Evolutionary conservation across 352 stramenopile species (phyloP).

Genomic region (Phytophthora macrochlamydospora): DNA sequence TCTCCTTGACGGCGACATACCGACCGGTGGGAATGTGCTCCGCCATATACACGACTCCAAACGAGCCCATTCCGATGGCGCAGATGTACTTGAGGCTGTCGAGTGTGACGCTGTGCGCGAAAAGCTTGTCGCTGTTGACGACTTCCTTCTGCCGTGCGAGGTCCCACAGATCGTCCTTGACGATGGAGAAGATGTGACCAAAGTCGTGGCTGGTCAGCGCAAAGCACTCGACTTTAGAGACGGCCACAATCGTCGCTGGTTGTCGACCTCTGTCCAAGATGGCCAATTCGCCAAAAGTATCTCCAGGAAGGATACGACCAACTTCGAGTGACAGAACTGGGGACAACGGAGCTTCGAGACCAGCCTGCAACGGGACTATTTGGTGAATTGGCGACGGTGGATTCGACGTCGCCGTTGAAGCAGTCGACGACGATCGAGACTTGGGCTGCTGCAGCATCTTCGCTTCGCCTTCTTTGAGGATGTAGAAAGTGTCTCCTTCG

Average conservation of each 20-base stretch:
- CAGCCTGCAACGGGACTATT: conserved; percentile 6
- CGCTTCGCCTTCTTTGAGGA: conserved; percentile 59
- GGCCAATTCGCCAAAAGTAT: conserved; percentile 74
- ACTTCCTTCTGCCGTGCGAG: conserved; percentile 35
- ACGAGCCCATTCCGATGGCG: conserved; percentile 92
- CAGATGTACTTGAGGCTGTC: conserved; percentile 59
- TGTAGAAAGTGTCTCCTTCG: conserved; percentile 58
- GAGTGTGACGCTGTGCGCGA: conserved; percentile 56
- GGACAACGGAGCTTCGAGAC: not conserved
- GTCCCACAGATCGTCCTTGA: conserved; percentile 40
- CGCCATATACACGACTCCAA: conserved; percentile 94
- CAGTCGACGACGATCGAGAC: conserved; percentile 22
- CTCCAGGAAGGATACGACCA: conserved; percentile 46
- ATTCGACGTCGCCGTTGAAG: conserved; percentile 7
- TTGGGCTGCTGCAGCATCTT: conserved; percentile 44
- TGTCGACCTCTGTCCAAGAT: conserved; percentile 58
- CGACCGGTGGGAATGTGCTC: conserved; percentile 76
- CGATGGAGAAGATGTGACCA: conserved; percentile 44
- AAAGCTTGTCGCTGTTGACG: conserved; percentile 47
- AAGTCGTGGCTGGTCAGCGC: conserved; percentile 73
- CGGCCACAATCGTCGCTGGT: conserved; percentile 66
- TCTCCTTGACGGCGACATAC: conserved; percentile 73
- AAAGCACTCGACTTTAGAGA: conserved; percentile 70
- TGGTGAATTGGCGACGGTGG: conserved; percentile 23
- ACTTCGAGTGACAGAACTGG: conserved; percentile 32